A percentile compares a stretch with the other conserved stretches of the same genome.
These are phyloP conservation scores for Aspergillus brasiliensis DNA, from an alignment of 2,329 filamentous ascomycete species.

Conservation along the genomic window DNA sequence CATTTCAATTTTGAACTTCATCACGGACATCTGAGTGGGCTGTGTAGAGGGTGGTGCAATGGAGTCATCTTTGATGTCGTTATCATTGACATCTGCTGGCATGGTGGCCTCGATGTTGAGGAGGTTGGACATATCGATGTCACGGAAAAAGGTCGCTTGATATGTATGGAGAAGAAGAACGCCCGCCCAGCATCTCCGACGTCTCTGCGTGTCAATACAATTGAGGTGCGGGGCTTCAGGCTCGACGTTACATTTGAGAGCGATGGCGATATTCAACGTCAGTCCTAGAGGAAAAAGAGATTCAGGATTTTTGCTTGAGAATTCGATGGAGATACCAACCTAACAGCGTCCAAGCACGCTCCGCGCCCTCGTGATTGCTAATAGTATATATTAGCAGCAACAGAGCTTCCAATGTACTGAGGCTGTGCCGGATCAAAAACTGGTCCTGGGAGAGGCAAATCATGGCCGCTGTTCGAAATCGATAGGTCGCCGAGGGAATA, in stretches of 20 bases:
- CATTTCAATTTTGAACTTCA: constrained; percentile 31
- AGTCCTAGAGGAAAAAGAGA: constrained; percentile 12
- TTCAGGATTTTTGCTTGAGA: background rate
- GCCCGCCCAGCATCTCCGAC: constrained; percentile 36
- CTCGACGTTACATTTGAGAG: constrained; percentile 24
- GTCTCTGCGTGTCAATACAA: constrained; percentile 26
- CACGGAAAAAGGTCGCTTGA: constrained; percentile 30
- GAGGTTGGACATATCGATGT: constrained; percentile 23
- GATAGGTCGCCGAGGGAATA: background rate
- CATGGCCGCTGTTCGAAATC: too few relatives aligned
- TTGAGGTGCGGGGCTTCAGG: constrained; percentile 13
- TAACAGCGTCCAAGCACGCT: constrained; percentile 32
- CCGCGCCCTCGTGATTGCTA: constrained; percentile 27
- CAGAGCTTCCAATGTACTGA: constrained; percentile 34
- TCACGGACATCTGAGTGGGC: constrained; percentile 37
- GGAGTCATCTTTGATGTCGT: constrained; percentile 16
- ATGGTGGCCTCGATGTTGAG: constrained; percentile 21
- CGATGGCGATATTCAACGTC: constrained; percentile 33
- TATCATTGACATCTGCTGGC: constrained; percentile 30
- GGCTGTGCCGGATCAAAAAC: constrained; percentile 30
- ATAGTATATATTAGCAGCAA: constrained; percentile 35
- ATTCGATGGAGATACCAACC: constrained; percentile 18
- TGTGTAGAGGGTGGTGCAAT: constrained; percentile 15
- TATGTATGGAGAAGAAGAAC: constrained; percentile 36
- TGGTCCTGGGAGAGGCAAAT: constrained; percentile 31